These are phyloP conservation scores for Grigorovia transvaalensis DNA, from an alignment of 805 yeast genomes.

Conservation along the genomic window DNA sequence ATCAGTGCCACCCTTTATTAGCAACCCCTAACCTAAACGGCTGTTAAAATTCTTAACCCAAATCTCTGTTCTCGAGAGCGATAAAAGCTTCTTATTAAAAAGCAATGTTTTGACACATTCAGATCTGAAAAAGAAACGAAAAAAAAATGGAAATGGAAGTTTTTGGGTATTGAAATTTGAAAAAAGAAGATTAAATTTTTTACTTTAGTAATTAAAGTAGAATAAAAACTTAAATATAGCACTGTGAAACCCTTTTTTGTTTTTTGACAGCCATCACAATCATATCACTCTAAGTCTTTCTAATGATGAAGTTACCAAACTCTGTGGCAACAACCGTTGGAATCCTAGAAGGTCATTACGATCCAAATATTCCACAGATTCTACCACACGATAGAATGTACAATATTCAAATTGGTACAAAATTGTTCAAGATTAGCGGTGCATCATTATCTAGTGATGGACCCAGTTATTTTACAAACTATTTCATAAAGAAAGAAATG, in stretches of 20 bases:
- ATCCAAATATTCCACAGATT: conserved; percentile 13
- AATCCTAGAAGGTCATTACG: conserved; percentile 9
- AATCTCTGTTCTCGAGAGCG: no score
- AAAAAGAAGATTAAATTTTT: background rate
- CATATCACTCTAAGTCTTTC: background rate
- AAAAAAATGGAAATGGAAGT: background rate
- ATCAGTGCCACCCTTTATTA: no score
- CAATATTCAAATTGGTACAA: conserved; percentile 59
- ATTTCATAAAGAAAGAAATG: conserved; percentile 31
- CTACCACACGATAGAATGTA: conserved; percentile 64
- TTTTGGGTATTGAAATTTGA: background rate
- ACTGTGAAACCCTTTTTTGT: no score
- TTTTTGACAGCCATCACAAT: no score
- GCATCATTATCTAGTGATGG: conserved; percentile 78
- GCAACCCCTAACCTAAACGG: no score
- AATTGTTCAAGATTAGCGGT: conserved; percentile 51
- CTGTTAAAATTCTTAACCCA: no score
- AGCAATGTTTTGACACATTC: background rate
- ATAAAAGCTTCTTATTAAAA: no score
- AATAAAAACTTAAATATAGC: no score
- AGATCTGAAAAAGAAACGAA: background rate
- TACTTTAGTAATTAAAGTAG: background rate
- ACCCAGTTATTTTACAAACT: conserved; percentile 79
- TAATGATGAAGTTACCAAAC: background rate
- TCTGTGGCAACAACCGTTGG: conserved; percentile 1